A percentile compares a stretch with the other conserved stretches of the same genome.
These are phyloP conservation scores for Coniochaeta sp. DNA, from an alignment of 2,329 filamentous ascomycete genomes.

Conservation along the genomic window DNA sequence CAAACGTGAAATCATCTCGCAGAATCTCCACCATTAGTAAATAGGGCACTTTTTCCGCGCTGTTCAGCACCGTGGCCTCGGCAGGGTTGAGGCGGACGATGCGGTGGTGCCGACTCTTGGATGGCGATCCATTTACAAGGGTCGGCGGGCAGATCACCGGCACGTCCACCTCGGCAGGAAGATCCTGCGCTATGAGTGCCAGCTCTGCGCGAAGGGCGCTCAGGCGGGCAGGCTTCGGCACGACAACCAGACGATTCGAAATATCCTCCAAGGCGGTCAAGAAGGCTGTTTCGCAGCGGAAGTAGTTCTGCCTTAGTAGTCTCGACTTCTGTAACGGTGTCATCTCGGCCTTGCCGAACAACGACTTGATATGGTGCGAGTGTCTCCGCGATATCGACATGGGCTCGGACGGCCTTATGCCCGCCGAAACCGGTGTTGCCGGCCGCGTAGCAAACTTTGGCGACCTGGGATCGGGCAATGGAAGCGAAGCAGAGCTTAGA, in stretches of 20 bases:
- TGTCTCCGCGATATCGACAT: slow-evolving; percentile 43
- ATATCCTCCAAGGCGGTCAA: slow-evolving; percentile 75
- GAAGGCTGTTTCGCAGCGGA: slow-evolving; percentile 74
- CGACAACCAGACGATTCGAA: slow-evolving; percentile 74
- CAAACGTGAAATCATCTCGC: slow-evolving; percentile 75
- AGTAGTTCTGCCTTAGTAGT: slow-evolving; percentile 73
- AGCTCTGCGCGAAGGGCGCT: slow-evolving; percentile 77
- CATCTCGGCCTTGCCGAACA: slow-evolving; percentile 54
- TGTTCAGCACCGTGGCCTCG: slow-evolving; percentile 79
- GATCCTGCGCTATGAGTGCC: slow-evolving; percentile 71
- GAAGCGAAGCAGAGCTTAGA: slow-evolving; percentile 61
- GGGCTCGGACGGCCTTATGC: slow-evolving; percentile 41
- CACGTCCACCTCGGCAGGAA: slow-evolving; percentile 78
- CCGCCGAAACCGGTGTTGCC: slow-evolving; percentile 50
- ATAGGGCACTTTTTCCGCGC: slow-evolving; percentile 80
- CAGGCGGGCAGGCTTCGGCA: slow-evolving; percentile 73
- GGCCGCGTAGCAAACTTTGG: slow-evolving; percentile 46
- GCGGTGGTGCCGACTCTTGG: slow-evolving; percentile 71
- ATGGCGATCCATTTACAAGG: slow-evolving; percentile 64
- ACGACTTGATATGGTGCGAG: slow-evolving; percentile 52
- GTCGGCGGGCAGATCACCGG: slow-evolving; percentile 77
- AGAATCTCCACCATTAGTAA: slow-evolving; percentile 79
- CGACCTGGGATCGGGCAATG: slow-evolving; percentile 54
- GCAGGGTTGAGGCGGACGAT: slow-evolving; percentile 79
- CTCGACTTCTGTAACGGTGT: slow-evolving; percentile 60